Evolutionary conservation across 345 rosid genomes (phyloP).

Genomic region (Arabidopsis arenosa): DNA sequence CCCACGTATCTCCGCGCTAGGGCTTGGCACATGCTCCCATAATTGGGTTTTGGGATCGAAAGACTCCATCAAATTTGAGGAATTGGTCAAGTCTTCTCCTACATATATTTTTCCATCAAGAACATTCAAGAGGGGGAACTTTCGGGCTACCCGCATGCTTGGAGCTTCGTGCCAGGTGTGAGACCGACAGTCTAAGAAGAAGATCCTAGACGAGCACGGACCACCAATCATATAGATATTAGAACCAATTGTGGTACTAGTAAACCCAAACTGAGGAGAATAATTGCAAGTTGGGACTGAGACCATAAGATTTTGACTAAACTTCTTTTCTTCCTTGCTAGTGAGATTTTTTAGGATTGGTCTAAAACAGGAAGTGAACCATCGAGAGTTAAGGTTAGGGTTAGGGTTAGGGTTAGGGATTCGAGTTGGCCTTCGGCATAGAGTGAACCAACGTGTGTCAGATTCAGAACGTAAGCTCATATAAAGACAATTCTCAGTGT

Average conservation of each 20-base stretch:
- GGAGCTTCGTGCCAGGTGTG: conserved; percentile 8
- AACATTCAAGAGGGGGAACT: neutral
- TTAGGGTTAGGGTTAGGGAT: neutral
- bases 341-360: too few relatives aligned
- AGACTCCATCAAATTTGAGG: neutral
- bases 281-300: neutral
- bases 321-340: neutral
- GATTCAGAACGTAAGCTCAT: neutral
- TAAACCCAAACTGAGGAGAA: neutral
- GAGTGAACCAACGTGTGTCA: conserved; percentile 1
- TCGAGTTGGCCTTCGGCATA: neutral
- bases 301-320: neutral
- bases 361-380: too few relatives aligned
- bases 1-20: neutral
- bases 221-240: conserved; percentile 12
- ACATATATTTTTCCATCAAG: conserved; percentile 26
- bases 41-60: neutral
- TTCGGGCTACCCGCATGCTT: neutral
- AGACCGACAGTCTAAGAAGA: neutral
- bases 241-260: neutral
- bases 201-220: neutral
- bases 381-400: neutral
- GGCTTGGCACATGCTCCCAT: neutral
- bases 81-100: neutral
- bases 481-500: conserved; percentile 8